Conservation (phyloP, 2,329 filamentous ascomycete species). For the Orbilia blumenaviensis region DNA sequence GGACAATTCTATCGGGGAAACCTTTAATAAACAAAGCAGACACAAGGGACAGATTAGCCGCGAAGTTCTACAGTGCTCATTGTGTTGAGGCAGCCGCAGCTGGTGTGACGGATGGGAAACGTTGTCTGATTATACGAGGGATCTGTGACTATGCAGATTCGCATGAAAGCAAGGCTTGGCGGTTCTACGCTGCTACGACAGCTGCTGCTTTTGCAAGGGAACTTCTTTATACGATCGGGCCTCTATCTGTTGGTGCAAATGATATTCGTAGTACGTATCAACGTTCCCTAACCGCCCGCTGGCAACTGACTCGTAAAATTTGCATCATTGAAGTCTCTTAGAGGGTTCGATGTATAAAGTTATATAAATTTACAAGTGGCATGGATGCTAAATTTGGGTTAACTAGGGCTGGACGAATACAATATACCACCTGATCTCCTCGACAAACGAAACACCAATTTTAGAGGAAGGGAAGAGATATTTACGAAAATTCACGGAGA, state of each 20-base stretch:
- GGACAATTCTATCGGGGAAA: constrained; percentile 18
- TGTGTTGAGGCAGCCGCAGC: constrained; percentile 2
- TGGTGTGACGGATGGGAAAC: not conserved
- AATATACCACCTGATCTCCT: not conserved
- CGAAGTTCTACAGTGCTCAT: not conserved
- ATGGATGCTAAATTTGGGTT: too few species aligned
- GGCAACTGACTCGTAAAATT: too few species aligned
- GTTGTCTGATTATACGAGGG: constrained; percentile 42
- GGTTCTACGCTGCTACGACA: constrained; percentile 41
- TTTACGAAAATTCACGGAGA: not conserved
- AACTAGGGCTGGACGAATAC: not conserved
- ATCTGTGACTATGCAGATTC: constrained; percentile 56
- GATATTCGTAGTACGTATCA: not conserved
- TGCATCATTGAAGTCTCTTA: too few species aligned
- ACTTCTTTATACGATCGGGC: not conserved
- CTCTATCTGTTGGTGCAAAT: not conserved
- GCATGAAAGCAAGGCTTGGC: constrained; percentile 53
- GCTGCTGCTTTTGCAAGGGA: constrained; percentile 18
- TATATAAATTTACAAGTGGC: too few species aligned
- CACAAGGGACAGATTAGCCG: not conserved
- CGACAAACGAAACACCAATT: not conserved
- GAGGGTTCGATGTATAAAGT: too few species aligned
- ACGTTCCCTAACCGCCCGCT: too few species aligned
- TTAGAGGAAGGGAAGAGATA: not conserved
- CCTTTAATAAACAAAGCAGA: not conserved